Evolutionary conservation across 305 asterid genomes (phyloP).

Genomic region (Fraxinus floribunda): DNA sequence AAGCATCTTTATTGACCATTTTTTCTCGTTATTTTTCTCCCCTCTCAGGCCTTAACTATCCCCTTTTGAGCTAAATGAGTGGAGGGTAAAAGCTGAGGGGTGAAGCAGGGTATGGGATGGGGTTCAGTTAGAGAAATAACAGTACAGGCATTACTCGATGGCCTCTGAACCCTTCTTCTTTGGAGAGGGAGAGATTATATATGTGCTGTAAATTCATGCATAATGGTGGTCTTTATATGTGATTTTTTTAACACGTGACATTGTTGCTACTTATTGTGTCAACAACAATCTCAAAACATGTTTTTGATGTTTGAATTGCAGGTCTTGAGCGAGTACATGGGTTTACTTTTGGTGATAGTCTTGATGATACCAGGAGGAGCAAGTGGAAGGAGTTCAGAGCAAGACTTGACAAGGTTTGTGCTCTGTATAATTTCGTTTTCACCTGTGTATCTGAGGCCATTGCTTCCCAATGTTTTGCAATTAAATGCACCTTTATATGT

Average conservation of each 20-base stretch:
- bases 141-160: background rate
- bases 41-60: background rate
- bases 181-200: background rate
- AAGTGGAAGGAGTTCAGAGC: conserved; percentile 80
- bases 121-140: background rate
- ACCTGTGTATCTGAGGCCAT: conserved; percentile 7
- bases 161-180: background rate
- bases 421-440: background rate
- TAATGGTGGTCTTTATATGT: background rate
- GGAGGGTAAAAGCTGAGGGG: background rate
- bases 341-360: conserved; percentile 85
- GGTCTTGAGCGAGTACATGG: conserved; percentile 85
- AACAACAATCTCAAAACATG: conserved; percentile 1
- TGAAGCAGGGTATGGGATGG: background rate
- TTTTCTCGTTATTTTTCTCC: background rate
- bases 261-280: conserved; percentile 5
- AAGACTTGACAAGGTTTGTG: conserved; percentile 64
- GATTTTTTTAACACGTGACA: background rate
- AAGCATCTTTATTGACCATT: conserved; percentile 26
- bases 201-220: background rate
- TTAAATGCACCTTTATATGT: background rate
- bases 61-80: background rate
- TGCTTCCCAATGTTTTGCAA: background rate
- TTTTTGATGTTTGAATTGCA: conserved; percentile 36
- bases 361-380: conserved; percentile 52